Conservation (phyloP, 176 grass and related monocot species). For the Chrysopogon serrulatus region DNA sequence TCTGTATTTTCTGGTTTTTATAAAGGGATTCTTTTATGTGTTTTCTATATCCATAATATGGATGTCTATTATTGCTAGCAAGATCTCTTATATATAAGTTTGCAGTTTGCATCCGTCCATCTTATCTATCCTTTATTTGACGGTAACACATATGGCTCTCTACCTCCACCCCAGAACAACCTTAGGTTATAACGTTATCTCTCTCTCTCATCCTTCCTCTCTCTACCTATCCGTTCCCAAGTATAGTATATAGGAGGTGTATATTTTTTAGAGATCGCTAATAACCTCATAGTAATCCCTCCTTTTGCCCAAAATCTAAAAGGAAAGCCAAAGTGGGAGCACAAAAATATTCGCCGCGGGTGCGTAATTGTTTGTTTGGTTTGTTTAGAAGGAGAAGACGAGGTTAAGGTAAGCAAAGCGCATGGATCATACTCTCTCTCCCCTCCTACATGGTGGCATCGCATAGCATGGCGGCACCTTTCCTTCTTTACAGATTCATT, state of each 20-base stretch:
- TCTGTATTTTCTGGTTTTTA: neutral
- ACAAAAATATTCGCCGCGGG: slow-evolving; percentile 39
- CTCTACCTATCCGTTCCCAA: neutral
- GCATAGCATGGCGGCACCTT: neutral
- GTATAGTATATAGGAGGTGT: neutral
- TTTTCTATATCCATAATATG: neutral
- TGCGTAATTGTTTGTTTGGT: too few species aligned
- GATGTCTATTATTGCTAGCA: slow-evolving; percentile 11
- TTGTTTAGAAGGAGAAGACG: neutral
- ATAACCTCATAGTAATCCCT: slow-evolving; percentile 43
- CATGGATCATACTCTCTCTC: neutral
- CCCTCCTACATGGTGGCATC: too few species aligned
- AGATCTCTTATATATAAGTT: neutral
- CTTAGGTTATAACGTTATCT: slow-evolving; percentile 40
- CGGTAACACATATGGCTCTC: slow-evolving; percentile 40
- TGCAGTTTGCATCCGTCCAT: slow-evolving; percentile 25
- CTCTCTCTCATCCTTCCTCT: neutral
- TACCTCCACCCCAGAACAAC: slow-evolving; percentile 16
- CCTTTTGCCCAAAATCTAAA: slow-evolving; percentile 3
- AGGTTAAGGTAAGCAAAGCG: slow-evolving; percentile 24
- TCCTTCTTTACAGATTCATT: neutral
- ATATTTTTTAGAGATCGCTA: slow-evolving; percentile 9
- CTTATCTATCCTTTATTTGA: slow-evolving; percentile 42
- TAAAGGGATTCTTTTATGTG: neutral
- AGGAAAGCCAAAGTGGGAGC: slow-evolving; percentile 18